phyloP scores from a whole-genome alignment of 169 alveolate genomes.

The Eimeria tenella region DNA sequence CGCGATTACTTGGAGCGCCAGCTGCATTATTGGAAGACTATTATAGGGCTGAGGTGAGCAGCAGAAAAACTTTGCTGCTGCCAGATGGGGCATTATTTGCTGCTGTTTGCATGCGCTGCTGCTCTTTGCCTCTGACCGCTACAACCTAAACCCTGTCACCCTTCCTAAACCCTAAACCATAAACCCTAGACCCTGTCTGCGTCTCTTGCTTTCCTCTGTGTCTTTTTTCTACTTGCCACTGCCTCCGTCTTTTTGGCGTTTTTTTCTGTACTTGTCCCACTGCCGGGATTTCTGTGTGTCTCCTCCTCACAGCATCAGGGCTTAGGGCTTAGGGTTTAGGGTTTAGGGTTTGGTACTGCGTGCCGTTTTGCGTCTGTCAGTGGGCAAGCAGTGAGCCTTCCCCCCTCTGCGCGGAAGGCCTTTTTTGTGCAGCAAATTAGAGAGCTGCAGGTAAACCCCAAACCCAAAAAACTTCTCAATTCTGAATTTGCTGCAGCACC shows the following conservation, averaged over 20 bases:
- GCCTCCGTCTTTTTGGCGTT: no score
- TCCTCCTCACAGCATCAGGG: not conserved
- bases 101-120: not conserved
- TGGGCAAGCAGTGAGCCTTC: constrained; percentile 10
- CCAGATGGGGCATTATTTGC: not conserved
- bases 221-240: no score
- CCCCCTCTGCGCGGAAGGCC: constrained; percentile 27
- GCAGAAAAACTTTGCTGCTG: no score
- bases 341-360: not conserved
- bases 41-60: constrained; percentile 6
- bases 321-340: not conserved
- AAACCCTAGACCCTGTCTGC: no score
- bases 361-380: not conserved
- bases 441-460: constrained; percentile 31
- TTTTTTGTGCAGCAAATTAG: constrained; percentile 19
- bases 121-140: not conserved
- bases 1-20: constrained; percentile 16
- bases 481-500: not conserved
- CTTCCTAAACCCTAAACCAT: no score
- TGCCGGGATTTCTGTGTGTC: not conserved
- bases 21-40: constrained; percentile 28
- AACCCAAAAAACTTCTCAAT: not conserved
- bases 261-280: not conserved
- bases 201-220: no score
- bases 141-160: no score